Evolutionary conservation across 306 rosid genomes (phyloP).

Genomic region (Sechiopsis laciniata): DNA sequence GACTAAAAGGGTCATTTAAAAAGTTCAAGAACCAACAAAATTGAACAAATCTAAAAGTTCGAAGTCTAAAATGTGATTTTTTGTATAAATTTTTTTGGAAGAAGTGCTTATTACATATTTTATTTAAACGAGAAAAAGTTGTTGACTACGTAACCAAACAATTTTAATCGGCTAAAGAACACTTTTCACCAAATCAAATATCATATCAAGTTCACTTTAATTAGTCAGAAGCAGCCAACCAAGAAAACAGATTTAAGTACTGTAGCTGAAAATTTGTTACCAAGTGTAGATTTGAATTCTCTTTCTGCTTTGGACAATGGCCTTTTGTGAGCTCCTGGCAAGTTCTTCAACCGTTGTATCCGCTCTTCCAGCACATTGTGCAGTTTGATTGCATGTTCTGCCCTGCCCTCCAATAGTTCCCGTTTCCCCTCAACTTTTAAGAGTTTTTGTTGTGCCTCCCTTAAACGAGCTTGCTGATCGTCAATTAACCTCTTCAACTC

Average conservation of each 20-base stretch:
- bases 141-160: background rate
- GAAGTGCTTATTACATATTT: background rate
- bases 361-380: conserved; percentile 70
- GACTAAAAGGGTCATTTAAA: background rate
- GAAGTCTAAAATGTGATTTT: background rate
- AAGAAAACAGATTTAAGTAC: conserved; percentile 6
- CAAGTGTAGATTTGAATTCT: conserved; percentile 75
- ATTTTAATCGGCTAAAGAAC: background rate
- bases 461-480: conserved; percentile 62
- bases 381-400: conserved; percentile 46
- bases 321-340: conserved; percentile 67
- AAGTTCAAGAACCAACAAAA: background rate
- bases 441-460: conserved; percentile 51
- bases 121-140: background rate
- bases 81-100: background rate
- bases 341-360: conserved; percentile 50
- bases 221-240: background rate
- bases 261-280: conserved; percentile 37
- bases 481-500: conserved; percentile 66
- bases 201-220: background rate
- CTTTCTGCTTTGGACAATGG: conserved; percentile 87
- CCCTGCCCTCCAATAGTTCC: conserved; percentile 43
- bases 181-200: background rate
- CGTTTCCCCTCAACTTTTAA: conserved; percentile 55
- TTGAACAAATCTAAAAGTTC: background rate